Evolutionary conservation across 192 early-diverging fungal species (phyloP).

Genomic region (Podila epigama): DNA sequence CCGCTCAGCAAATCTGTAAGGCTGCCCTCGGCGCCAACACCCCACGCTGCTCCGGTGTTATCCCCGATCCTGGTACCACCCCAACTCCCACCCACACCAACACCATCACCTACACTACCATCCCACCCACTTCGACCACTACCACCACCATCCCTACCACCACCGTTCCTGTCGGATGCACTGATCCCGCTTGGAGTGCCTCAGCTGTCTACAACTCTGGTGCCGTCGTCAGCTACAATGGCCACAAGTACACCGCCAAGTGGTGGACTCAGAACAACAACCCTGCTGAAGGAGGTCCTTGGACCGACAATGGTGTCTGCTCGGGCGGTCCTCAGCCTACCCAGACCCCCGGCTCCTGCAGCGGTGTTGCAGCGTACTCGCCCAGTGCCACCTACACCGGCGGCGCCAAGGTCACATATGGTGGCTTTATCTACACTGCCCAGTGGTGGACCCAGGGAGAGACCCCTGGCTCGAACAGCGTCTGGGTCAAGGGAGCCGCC

Average conservation of each 20-base stretch:
- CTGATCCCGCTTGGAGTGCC: slow-evolving; percentile 42
- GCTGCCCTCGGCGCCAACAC: slow-evolving; percentile 36
- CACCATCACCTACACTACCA: neutral
- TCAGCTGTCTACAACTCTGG: slow-evolving; percentile 42
- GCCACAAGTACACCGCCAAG: slow-evolving; percentile 53
- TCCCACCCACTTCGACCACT: slow-evolving; percentile 2
- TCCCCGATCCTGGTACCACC: slow-evolving; percentile 13
- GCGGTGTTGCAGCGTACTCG: slow-evolving; percentile 38
- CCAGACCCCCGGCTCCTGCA: slow-evolving; percentile 19
- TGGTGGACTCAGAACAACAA: slow-evolving; percentile 50
- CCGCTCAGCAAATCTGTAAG: slow-evolving; percentile 48
- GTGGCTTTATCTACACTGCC: slow-evolving; percentile 46
- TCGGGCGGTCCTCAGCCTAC: slow-evolving; percentile 8
- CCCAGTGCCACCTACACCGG: slow-evolving; percentile 22
- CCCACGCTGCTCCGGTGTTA: slow-evolving; percentile 38
- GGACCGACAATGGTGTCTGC: slow-evolving; percentile 54
- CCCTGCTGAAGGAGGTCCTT: slow-evolving; percentile 25
- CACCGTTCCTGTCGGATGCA: slow-evolving; percentile 38
- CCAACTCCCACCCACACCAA: neutral
- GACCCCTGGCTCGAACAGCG: slow-evolving; percentile 25
- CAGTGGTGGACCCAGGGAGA: slow-evolving; percentile 56
- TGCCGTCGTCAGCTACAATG: slow-evolving; percentile 53
- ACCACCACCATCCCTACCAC: slow-evolving; percentile 4
- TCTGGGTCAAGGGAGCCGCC: slow-evolving; percentile 33
- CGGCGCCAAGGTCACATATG: slow-evolving; percentile 46